Base-by-base conservation (phyloP, 2,329 filamentous ascomycete genomes). In the Xylariomycetidae sp. region DNA sequence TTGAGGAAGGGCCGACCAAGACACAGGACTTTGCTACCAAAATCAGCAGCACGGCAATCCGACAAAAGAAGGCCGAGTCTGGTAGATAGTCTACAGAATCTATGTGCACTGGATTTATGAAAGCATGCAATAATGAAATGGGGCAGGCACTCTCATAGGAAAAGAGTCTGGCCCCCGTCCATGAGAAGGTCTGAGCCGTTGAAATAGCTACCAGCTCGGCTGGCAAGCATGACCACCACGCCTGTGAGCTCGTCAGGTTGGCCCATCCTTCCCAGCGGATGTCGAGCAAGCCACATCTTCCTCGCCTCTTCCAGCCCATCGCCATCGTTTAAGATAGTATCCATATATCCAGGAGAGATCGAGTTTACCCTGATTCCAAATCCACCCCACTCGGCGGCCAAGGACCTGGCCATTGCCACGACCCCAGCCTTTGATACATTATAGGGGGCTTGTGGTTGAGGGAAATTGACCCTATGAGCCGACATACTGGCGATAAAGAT, bases 31-130 rank as follows among this genome's bases (percentile, higher is more conserved):
- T 94, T 60, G 77, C 81, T 16, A 74, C 76, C 41, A 97, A 96
- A 64, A 85, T 96, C 48, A 94, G 88, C 67, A 96, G 89, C 62
- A 94, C 89, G 1, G 84, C 84, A 37, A 94, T 95, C 47, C 70
- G 83, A 33, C 63, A 66, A 51, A 64, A 64, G 38, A 66, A 59
- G 36, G 49, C 50, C 11, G 48, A 51, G 27, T 42, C 47, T 30
- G 40, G 33, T 27, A 30, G 30, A 26, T 46, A 42, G 30, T 36
- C 14, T 23, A 18, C 20, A 19, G 17, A 11, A 4, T 26, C 22
- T 7, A 33, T 13, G 8, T 14, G 10, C 26, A 16, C 20, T 25
- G 14, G 6, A 16, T 27, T 14, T 27, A 19, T 33, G 14, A 16
- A 8, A 15, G 12, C 4, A 19, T 34, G 6, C 16, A 16, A 9